Evolutionary conservation across 192 early-diverging fungal species (phyloP).

Genomic region (Coemansia sp.): DNA sequence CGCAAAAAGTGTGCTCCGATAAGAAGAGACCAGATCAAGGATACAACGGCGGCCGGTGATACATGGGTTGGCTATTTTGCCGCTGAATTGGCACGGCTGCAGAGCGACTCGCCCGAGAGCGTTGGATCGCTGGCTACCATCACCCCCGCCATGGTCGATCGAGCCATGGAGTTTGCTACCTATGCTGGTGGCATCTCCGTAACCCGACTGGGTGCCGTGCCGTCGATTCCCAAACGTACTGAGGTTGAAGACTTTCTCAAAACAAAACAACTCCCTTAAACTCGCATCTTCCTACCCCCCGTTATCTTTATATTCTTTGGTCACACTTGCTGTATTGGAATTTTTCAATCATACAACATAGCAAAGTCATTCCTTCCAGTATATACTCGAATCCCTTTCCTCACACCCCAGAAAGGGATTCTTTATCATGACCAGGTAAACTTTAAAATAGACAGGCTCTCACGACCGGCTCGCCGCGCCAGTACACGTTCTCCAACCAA

Average conservation of each 20-base stretch:
- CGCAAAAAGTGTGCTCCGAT: conserved; percentile 20
- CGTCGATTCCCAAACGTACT: conserved; percentile 28
- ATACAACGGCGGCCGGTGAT: conserved; percentile 48
- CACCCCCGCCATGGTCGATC: conserved; percentile 28
- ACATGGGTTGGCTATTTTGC: conserved; percentile 50
- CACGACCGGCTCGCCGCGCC: conserved; percentile 22
- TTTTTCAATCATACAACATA: no score
- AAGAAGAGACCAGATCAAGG: conserved; percentile 16
- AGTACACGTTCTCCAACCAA: conserved; percentile 18
- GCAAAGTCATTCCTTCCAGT: no score
- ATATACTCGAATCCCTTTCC: not conserved
- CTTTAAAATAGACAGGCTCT: conserved; percentile 23
- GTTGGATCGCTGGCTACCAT: conserved; percentile 17
- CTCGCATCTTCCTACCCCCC: no score
- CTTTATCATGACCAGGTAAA: conserved; percentile 6
- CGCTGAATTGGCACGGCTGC: conserved; percentile 31
- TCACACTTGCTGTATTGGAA: no score
- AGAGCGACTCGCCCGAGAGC: conserved; percentile 30
- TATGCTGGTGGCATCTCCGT: conserved; percentile 35
- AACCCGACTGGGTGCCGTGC: conserved; percentile 33
- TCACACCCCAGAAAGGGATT: not conserved
- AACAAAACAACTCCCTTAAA: conserved; percentile 5
- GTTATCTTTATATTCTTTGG: no score
- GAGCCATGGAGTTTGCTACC: conserved; percentile 31
- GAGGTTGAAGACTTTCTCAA: conserved; percentile 26